Evolutionary conservation across 1,284 basidiomycete genomes (phyloP).

Genomic region (Apiotrichum porosum): DNA sequence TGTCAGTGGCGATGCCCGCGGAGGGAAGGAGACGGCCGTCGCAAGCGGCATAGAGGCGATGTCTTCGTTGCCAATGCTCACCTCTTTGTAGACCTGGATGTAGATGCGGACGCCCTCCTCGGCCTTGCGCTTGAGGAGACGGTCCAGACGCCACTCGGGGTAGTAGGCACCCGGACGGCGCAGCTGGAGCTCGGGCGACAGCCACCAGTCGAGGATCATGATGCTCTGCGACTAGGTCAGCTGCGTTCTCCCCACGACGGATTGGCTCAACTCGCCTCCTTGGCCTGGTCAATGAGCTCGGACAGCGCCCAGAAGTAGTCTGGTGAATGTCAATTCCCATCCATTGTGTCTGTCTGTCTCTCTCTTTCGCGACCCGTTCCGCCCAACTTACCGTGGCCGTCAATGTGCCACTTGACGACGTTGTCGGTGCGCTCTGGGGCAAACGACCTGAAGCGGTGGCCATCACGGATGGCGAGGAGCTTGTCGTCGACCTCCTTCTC

Average conservation of each 20-base stretch:
- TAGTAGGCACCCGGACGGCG: conserved; percentile 78
- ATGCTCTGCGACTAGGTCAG: conserved; percentile 52
- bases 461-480: conserved; percentile 64
- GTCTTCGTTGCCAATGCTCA: too few species aligned
- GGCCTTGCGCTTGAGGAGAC: conserved; percentile 77
- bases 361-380: too few species aligned
- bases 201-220: conserved; percentile 74
- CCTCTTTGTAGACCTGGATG: conserved; percentile 84
- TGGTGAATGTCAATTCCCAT: conserved; percentile 6
- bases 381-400: conserved; percentile 60
- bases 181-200: conserved; percentile 84
- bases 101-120: conserved; percentile 84
- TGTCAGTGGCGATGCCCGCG: too few species aligned
- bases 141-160: conserved; percentile 80
- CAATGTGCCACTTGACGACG: conserved; percentile 83
- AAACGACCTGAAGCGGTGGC: conserved; percentile 81
- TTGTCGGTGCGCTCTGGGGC: conserved; percentile 65
- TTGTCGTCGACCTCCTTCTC: conserved; percentile 65
- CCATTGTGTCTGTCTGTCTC: too few species aligned
- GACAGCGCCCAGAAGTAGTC: conserved; percentile 91
- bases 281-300: conserved; percentile 67
- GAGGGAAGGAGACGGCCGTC: too few species aligned
- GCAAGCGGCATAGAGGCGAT: too few species aligned
- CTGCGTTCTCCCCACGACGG: too few species aligned
- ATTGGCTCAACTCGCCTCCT: conserved; percentile 43